These are phyloP conservation scores for Anaeromyces robustus DNA, from an alignment of 192 early-diverging fungal genomes.

Conservation along the genomic window DNA sequence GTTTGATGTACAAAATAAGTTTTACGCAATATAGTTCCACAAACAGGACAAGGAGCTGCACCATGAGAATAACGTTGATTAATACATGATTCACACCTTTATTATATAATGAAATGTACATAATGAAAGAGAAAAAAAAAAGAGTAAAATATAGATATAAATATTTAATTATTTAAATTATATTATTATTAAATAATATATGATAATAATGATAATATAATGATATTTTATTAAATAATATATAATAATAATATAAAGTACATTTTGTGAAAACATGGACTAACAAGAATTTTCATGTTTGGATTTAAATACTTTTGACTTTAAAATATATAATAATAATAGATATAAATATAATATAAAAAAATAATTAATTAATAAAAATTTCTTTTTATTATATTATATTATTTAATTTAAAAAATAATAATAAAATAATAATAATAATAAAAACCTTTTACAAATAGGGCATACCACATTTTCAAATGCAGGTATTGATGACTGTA, in stretches of 20 bases:
- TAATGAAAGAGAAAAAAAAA: no score
- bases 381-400: no score
- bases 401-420: no score
- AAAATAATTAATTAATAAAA: no score
- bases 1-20: constrained; percentile 71
- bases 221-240: not conserved
- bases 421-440: not conserved
- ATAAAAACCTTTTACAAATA: not conserved
- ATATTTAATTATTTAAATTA: not conserved
- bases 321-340: not conserved
- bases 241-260: constrained; percentile 16
- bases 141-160: not conserved
- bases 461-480: not conserved
- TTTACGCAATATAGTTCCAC: constrained; percentile 62
- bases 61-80: constrained; percentile 67
- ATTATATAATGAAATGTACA: not conserved
- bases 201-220: not conserved
- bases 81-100: constrained; percentile 83
- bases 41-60: constrained; percentile 82
- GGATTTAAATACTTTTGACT: constrained; percentile 64
- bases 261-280: constrained; percentile 93
- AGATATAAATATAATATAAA: no score
- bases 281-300: constrained; percentile 73
- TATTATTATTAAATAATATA: not conserved
- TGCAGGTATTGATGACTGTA: not conserved